A percentile compares a stretch with the other conserved stretches of the same genome.
Evolutionary conservation across 2,329 filamentous ascomycete genomes (phyloP).

Genomic region (Bipolaris cookei): DNA sequence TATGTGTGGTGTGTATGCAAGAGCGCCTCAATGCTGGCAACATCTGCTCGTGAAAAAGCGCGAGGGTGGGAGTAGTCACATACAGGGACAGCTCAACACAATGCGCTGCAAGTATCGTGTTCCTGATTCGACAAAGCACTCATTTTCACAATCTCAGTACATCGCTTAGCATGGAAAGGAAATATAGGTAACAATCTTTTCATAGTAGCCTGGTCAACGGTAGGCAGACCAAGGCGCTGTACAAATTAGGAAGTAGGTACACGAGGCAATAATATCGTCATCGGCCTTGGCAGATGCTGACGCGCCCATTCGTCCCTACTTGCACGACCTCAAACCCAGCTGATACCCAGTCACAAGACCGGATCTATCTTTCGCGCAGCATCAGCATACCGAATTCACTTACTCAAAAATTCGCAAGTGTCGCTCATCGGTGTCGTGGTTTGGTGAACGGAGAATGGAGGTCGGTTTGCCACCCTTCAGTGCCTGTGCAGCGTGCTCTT

Average conservation of each 20-base stretch:
- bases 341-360: background rate
- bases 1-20: background rate
- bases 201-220: background rate
- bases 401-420: slow-evolving; percentile 31
- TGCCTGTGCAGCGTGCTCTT: slow-evolving; percentile 18
- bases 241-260: background rate
- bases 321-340: background rate
- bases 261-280: background rate
- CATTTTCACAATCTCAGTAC: background rate
- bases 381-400: background rate
- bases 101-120: background rate
- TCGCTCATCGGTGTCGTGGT: slow-evolving; percentile 1
- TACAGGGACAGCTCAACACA: background rate
- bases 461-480: slow-evolving; percentile 14
- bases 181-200: no score
- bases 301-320: background rate
- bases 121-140: background rate
- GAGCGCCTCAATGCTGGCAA: background rate
- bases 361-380: background rate
- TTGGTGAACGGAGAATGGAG: slow-evolving; percentile 13
- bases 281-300: background rate
- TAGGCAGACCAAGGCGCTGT: background rate
- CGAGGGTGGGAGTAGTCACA: no score
- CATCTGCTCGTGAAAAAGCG: background rate
- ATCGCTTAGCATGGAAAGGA: background rate